Evolutionary conservation across 2,329 filamentous ascomycete species (phyloP), one percentile per base, ranked within the genome.

Genomic region (Periconia macrospinosa): DNA sequence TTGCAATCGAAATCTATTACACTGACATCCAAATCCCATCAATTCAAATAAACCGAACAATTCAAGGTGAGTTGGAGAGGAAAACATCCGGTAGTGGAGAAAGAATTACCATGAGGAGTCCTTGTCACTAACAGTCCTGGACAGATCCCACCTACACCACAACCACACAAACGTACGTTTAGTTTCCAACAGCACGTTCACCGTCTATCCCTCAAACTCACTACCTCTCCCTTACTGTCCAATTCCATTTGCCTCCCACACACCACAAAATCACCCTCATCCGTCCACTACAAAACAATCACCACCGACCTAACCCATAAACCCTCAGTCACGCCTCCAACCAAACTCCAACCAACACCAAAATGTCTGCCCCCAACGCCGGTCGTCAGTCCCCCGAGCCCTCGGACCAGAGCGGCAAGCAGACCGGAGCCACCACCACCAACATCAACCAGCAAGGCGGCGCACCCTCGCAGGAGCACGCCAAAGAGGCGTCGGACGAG

Each of bases 381-480:
- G 89, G 90, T 72, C 86, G 87, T 69, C 83, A 96, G 76, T 96
- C 91, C 30, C 92, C 91, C 57, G 78, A 86, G 49, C 89, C 90
- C 27, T 86, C 90, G 77, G 70, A 73, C 61, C 89, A 91, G 76
- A 77, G 80, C 37, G 86, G 83, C 55, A 75, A 79, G 51, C 90
- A 94, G 77, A 75, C 84, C 54, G 83, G 83, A 8, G 69, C 82
- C 13, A 80, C 85, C 2, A 83, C 79, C 0, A 84, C 85, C 52
- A 80, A 86, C 62, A 82, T 83, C 45, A 78, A 82, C 63, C 77
- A 86, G 59, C 78, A 85, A 43, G 74, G 74, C 58, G 78, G 63
- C 41, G 72, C 60, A 15, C 68, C 73, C 33, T 50, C 63, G 33
- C 50, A 69, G n/a, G 71, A 80, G 11, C 67, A 81, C 56, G 73